A percentile compares a stretch with the other conserved stretches of the same genome.
Evolutionary conservation across 441 rosid genomes (phyloP).

Genomic region (Melianthus villosus): DNA sequence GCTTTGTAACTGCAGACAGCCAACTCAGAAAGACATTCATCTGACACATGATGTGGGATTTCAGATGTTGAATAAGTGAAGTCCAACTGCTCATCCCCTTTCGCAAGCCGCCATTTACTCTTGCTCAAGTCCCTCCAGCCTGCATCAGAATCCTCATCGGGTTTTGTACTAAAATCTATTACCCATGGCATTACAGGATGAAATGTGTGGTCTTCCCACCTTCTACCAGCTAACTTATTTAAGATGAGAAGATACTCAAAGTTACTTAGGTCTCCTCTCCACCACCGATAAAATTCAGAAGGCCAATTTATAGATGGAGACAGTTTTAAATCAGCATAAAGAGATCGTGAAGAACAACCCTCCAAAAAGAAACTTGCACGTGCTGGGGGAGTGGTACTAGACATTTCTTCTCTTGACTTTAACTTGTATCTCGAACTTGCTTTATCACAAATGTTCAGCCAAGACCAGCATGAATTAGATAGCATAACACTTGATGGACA

Average conservation of each 20-base stretch:
- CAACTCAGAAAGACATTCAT: conserved; percentile 94
- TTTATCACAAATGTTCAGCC: conserved; percentile 38
- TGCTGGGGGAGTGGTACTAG: conserved; percentile 12
- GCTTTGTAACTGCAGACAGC: conserved; percentile 99
- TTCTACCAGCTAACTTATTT: conserved; percentile 77
- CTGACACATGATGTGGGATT: conserved; percentile 89
- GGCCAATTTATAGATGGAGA: conserved; percentile 45
- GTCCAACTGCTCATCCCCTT: conserved; percentile 95
- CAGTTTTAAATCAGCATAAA: conserved; percentile 52
- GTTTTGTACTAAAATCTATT: conserved; percentile 73
- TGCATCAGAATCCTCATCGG: conserved; percentile 48
- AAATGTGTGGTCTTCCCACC: conserved; percentile 93
- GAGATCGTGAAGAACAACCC: conserved; percentile 34
- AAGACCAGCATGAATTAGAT: conserved; percentile 55
- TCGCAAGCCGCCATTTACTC: conserved; percentile 93
- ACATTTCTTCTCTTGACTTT: conserved; percentile 12
- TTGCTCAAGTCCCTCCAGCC: conserved; percentile 92
- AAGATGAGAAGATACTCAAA: conserved; percentile 77
- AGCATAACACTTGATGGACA: conserved; percentile 57
- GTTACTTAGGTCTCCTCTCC: conserved; percentile 80
- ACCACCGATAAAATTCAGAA: conserved; percentile 58
- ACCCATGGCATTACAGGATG: conserved; percentile 97
- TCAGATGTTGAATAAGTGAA: conserved; percentile 85
- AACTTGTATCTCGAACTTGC: conserved; percentile 17
- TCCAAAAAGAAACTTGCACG: conserved; percentile 24